phyloP scores from a whole-genome alignment of 768 basidiomycete genomes.

The Auriscalpium orientale region DNA sequence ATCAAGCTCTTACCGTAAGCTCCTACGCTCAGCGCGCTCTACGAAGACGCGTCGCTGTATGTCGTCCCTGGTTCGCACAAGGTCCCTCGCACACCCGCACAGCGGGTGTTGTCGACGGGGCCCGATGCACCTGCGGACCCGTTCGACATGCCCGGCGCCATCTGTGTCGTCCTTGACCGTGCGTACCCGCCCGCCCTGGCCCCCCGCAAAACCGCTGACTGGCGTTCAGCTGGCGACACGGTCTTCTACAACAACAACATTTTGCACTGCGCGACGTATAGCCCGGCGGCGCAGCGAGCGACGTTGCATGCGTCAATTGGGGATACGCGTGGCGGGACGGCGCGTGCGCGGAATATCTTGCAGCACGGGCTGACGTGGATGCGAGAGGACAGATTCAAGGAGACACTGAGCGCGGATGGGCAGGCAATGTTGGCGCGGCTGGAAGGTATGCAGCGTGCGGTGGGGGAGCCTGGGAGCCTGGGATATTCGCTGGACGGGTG shows the following conservation, averaged over 20 bases:
- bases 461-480: constrained; percentile 27
- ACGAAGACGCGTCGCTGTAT: constrained; percentile 60
- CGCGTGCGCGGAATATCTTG: constrained; percentile 63
- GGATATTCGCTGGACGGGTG: constrained; percentile 43
- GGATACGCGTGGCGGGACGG: constrained; percentile 49
- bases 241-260: constrained; percentile 80
- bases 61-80: constrained; percentile 66
- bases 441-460: constrained; percentile 40
- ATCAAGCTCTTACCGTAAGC: neutral
- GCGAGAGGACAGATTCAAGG: constrained; percentile 41
- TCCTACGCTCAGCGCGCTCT: constrained; percentile 43
- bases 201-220: neutral
- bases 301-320: constrained; percentile 71
- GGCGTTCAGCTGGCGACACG: constrained; percentile 52
- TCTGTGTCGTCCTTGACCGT: constrained; percentile 50
- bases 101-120: constrained; percentile 48
- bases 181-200: constrained; percentile 14
- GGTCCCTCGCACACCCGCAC: constrained; percentile 44
- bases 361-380: constrained; percentile 74
- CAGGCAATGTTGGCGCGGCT: constrained; percentile 54
- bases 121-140: constrained; percentile 48
- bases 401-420: constrained; percentile 38
- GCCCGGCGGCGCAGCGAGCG: constrained; percentile 38
- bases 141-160: constrained; percentile 61
- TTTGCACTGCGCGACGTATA: constrained; percentile 66